phyloP scores from a whole-genome alignment of 495 filamentous ascomycete genomes.

The Penicillium angulare region DNA sequence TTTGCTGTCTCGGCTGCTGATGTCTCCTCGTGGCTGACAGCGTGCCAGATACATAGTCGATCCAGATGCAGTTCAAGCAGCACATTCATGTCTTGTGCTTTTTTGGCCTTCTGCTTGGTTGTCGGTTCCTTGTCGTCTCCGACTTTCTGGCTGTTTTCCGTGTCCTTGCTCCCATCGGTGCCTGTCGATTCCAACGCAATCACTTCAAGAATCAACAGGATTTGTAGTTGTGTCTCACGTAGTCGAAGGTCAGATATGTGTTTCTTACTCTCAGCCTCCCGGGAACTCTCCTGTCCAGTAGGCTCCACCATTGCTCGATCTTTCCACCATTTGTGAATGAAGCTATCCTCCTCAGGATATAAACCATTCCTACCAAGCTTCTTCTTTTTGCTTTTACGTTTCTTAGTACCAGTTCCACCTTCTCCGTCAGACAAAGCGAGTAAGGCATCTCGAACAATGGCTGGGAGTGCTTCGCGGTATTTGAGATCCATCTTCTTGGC shows the following conservation, averaged over 20 bases:
- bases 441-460: constrained; percentile 62
- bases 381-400: constrained; percentile 65
- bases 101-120: constrained; percentile 47
- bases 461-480: constrained; percentile 73
- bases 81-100: constrained; percentile 54
- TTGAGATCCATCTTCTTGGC: constrained; percentile 82
- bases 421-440: constrained; percentile 62
- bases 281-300: constrained; percentile 39
- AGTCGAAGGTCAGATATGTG: constrained; percentile 65
- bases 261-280: constrained; percentile 53
- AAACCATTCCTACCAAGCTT: constrained; percentile 74
- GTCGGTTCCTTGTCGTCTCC: constrained; percentile 41
- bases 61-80: constrained; percentile 85
- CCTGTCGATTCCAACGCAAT: constrained; percentile 63
- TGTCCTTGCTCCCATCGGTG: constrained; percentile 31
- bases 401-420: constrained; percentile 41
- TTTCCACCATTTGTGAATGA: constrained; percentile 78
- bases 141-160: constrained; percentile 20
- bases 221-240: constrained; percentile 84
- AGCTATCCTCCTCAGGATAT: constrained; percentile 72
- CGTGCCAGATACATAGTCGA: constrained; percentile 94
- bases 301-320: constrained; percentile 41
- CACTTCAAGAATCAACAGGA: constrained; percentile 86
- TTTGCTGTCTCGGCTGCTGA: constrained; percentile 30
- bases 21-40: constrained; percentile 57